phyloP scores from a whole-genome alignment of 441 rosid genomes.

The Euphorbia corollata region DNA sequence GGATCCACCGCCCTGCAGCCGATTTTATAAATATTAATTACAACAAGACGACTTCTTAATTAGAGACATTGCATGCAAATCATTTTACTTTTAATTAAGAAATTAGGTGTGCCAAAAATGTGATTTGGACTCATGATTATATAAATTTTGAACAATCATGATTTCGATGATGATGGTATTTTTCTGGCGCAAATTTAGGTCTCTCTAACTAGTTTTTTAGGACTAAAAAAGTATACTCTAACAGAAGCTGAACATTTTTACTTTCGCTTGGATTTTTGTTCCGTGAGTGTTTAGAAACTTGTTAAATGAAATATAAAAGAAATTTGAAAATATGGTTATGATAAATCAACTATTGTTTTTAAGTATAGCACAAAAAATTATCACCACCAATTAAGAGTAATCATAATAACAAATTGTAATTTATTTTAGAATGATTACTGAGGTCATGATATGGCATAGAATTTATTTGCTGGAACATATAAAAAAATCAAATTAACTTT shows the following conservation, averaged over 20 bases:
- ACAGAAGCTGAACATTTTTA: neutral
- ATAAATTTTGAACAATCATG: neutral
- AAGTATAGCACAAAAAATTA: too few relatives aligned
- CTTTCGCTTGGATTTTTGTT: neutral
- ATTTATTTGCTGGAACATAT: neutral
- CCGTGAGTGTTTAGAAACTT: too few relatives aligned
- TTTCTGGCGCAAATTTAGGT: slow-evolving; percentile 14
- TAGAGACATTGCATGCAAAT: slow-evolving; percentile 12
- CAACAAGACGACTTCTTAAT: neutral
- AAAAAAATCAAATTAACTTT: neutral
- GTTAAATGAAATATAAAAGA: too few relatives aligned
- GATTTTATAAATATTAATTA: neutral
- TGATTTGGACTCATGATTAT: neutral
- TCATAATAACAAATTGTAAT: neutral
- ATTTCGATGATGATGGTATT: neutral
- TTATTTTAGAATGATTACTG: neutral
- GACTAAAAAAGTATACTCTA: neutral
- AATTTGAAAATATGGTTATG: too few relatives aligned
- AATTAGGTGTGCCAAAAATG: slow-evolving; percentile 16
- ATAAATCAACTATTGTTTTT: too few relatives aligned
- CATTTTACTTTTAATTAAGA: slow-evolving; percentile 10
- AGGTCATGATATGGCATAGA: neutral
- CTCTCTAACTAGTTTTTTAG: neutral
- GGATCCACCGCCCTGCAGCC: slow-evolving; percentile 10
- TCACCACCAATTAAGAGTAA: too few relatives aligned